These are phyloP conservation scores for Plectosphaerella sp. DNA, from an alignment of 2,329 filamentous ascomycete species.

Conservation along the genomic window DNA sequence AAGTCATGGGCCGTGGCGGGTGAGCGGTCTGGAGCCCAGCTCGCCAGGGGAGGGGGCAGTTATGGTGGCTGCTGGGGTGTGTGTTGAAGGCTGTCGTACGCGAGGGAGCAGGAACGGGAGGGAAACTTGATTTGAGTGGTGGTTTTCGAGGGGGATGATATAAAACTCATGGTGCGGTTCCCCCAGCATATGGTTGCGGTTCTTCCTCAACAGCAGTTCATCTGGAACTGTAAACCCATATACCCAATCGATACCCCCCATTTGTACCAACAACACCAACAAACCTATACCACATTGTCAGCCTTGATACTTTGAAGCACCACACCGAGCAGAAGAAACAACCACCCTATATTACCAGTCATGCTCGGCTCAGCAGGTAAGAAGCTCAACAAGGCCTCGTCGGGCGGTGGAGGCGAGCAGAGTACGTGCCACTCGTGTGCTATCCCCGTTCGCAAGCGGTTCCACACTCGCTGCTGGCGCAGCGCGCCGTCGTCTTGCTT, in stretches of 20 bases:
- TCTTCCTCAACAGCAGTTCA: neutral
- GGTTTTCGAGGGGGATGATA: slow-evolving; percentile 5
- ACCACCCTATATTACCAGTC: neutral
- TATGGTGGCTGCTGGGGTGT: neutral
- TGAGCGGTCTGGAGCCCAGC: slow-evolving; percentile 4
- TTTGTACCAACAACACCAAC: neutral
- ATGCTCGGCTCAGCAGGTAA: neutral
- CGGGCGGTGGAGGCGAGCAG: neutral
- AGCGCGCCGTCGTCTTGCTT: too few species aligned
- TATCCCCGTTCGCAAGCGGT: too few species aligned
- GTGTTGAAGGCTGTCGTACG: neutral
- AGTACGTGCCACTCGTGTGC: neutral
- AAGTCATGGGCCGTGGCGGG: slow-evolving; percentile 13
- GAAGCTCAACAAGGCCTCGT: neutral
- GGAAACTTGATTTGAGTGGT: slow-evolving; percentile 12
- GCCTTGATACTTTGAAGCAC: neutral
- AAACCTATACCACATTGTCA: neutral
- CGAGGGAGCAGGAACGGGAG: neutral
- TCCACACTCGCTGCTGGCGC: too few species aligned
- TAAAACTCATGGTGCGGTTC: slow-evolving; percentile 9
- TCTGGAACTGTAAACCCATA: neutral
- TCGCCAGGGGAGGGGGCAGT: neutral
- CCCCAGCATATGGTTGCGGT: neutral
- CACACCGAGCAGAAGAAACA: neutral
- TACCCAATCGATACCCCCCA: neutral